Conservation (phyloP, 495 filamentous ascomycete genomes). For the Penicillium paxilli region DNA sequence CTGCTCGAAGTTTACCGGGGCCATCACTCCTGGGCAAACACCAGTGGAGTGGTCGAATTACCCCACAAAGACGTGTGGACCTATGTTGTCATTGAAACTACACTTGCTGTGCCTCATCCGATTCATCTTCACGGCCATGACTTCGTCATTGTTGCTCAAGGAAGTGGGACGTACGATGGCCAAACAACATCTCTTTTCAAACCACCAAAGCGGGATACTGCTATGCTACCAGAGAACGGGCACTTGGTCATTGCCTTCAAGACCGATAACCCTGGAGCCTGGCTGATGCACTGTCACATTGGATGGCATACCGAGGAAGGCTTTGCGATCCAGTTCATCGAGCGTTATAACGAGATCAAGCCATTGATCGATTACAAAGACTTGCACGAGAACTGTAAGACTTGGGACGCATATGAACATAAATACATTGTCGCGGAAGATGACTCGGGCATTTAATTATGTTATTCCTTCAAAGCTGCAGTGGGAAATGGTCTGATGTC, state of each 20-base stretch:
- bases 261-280: constrained; percentile 53
- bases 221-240: constrained; percentile 50
- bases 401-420: constrained; percentile 11
- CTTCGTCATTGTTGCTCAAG: constrained; percentile 17
- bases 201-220: constrained; percentile 61
- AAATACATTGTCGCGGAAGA: constrained; percentile 1
- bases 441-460: constrained; percentile 1
- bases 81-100: constrained; percentile 53
- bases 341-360: constrained; percentile 30
- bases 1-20: constrained; percentile 24
- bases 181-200: constrained; percentile 21
- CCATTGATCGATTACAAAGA: constrained; percentile 9
- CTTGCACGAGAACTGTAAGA: constrained; percentile 9
- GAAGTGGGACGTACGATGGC: constrained; percentile 11
- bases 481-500: too few species aligned
- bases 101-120: constrained; percentile 65
- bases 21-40: constrained; percentile 11
- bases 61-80: constrained; percentile 62
- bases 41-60: constrained; percentile 38
- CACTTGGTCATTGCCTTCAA: constrained; percentile 52
- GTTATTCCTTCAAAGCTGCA: too few species aligned
- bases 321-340: constrained; percentile 48
- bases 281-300: constrained; percentile 57
- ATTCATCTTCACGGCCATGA: constrained; percentile 83
- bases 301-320: constrained; percentile 47